These are phyloP conservation scores for Macrolepiota fuliginosa DNA, from an alignment of 768 basidiomycete species.

Conservation along the genomic window DNA sequence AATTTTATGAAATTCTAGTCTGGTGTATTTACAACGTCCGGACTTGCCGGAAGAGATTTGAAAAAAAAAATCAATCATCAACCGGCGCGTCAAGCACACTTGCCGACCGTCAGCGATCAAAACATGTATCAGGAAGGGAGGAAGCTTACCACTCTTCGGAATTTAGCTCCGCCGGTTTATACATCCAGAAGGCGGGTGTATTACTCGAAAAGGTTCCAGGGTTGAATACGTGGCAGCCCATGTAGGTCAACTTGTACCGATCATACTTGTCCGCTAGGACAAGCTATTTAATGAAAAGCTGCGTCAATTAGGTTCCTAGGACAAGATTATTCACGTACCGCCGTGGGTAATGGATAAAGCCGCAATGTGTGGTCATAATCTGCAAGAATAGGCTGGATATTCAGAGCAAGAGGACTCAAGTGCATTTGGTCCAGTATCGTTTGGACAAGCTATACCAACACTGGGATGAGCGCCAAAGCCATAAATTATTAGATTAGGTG, in stretches of 20 bases:
- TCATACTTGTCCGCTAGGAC: constrained; percentile 96
- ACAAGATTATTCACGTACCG: constrained; percentile 47
- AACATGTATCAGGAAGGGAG: background rate
- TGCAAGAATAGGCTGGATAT: constrained; percentile 82
- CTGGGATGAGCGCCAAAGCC: background rate
- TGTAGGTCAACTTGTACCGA: constrained; percentile 93
- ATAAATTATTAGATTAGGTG: background rate
- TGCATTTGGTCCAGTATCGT: constrained; percentile 94
- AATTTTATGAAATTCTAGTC: background rate
- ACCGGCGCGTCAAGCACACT: constrained; percentile 9
- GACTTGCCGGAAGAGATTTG: background rate
- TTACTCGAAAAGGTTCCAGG: constrained; percentile 89
- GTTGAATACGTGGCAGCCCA: constrained; percentile 98
- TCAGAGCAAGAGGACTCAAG: constrained; percentile 80
- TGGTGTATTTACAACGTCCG: too few species aligned
- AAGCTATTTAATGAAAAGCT: constrained; percentile 47
- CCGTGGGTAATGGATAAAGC: constrained; percentile 91
- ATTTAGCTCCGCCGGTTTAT: constrained; percentile 79
- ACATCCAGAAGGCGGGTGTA: constrained; percentile 85
- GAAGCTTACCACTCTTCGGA: constrained; percentile 79
- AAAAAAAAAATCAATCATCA: background rate
- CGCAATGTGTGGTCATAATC: constrained; percentile 92
- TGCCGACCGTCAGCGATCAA: background rate
- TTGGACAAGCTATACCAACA: constrained; percentile 75
- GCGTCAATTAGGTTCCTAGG: background rate